Conservation (phyloP, 306 rosid species). For the Cucumis melo region DNA sequence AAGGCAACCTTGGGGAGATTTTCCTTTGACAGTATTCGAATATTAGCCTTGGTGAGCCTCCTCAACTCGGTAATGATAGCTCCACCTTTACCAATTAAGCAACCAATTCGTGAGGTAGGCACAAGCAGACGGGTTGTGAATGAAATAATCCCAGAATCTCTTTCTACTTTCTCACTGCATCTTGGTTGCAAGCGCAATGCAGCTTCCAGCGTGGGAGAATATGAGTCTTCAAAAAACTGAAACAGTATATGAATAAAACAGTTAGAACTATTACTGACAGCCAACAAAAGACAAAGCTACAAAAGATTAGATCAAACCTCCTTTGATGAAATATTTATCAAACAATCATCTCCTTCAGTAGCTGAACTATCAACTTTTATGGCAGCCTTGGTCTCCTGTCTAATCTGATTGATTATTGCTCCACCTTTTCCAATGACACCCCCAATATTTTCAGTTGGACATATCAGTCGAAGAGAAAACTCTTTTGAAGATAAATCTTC, state of each 20-base stretch:
- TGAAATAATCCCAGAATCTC: slow-evolving; percentile 92
- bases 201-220: slow-evolving; percentile 79
- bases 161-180: slow-evolving; percentile 85
- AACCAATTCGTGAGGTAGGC: slow-evolving; percentile 87
- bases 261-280: slow-evolving; percentile 10
- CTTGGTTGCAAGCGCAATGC: slow-evolving; percentile 94
- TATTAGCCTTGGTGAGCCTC: slow-evolving; percentile 81
- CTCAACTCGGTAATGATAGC: slow-evolving; percentile 90
- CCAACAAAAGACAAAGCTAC: neutral
- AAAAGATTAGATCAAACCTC: slow-evolving; percentile 44
- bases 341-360: slow-evolving; percentile 75
- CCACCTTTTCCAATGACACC: slow-evolving; percentile 99
- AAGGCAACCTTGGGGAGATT: slow-evolving; percentile 87
- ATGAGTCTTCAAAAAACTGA: slow-evolving; percentile 80
- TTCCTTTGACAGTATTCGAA: slow-evolving; percentile 80
- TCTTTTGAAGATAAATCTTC: slow-evolving; percentile 77
- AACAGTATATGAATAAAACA: slow-evolving; percentile 10
- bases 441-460: slow-evolving; percentile 83
- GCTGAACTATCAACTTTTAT: slow-evolving; percentile 93
- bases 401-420: slow-evolving; percentile 72
- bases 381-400: slow-evolving; percentile 88
- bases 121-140: slow-evolving; percentile 88
- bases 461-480: slow-evolving; percentile 68
- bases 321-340: slow-evolving; percentile 67
- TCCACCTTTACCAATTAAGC: slow-evolving; percentile 98